Percentiles rank a stretch among this genome's conserved stretches.
phyloP scores from a whole-genome alignment of 352 stramenopile genomes.

The Ochromonadaceae sp. region DNA sequence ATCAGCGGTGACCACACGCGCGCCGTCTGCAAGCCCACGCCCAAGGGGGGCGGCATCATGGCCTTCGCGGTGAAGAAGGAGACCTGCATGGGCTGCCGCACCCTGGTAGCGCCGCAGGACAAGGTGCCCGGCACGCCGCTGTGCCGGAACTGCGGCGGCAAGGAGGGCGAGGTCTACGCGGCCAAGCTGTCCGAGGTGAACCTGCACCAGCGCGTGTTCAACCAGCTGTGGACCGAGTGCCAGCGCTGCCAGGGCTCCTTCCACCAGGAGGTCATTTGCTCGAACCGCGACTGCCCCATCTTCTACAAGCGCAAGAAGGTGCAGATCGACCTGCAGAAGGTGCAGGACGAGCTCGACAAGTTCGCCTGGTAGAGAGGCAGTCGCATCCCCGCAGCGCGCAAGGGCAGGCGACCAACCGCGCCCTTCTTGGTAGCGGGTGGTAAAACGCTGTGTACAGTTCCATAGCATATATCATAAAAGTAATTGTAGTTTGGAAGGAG shows the following conservation, averaged over 20 bases:
- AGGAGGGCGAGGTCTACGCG: slow-evolving; percentile 82
- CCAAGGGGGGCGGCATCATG: slow-evolving; percentile 93
- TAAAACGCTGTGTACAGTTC: too few relatives aligned
- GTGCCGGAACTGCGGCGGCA: slow-evolving; percentile 79
- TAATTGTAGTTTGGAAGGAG: too few relatives aligned
- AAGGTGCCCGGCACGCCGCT: slow-evolving; percentile 54
- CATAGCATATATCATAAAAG: too few relatives aligned
- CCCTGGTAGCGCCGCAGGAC: slow-evolving; percentile 55
- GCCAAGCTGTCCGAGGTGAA: slow-evolving; percentile 78
- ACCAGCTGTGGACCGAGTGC: slow-evolving; percentile 89
- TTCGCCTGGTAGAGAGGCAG: too few relatives aligned
- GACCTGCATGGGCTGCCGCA: slow-evolving; percentile 93
- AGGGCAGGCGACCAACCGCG: too few relatives aligned
- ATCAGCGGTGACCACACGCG: slow-evolving; percentile 92
- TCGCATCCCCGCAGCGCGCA: too few relatives aligned
- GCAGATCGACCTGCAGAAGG: slow-evolving; percentile 87
- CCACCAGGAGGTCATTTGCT: slow-evolving; percentile 86
- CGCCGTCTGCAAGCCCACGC: slow-evolving; percentile 86
- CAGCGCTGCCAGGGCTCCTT: slow-evolving; percentile 95
- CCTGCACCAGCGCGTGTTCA: slow-evolving; percentile 48
- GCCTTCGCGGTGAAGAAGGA: slow-evolving; percentile 95
- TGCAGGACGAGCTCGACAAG: slow-evolving; percentile 76
- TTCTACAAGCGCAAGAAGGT: slow-evolving; percentile 99
- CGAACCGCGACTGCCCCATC: slow-evolving; percentile 91
- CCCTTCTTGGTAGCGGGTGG: too few relatives aligned